Conservation (phyloP, 306 rosid species). For the Quercus berberidifolia region DNA sequence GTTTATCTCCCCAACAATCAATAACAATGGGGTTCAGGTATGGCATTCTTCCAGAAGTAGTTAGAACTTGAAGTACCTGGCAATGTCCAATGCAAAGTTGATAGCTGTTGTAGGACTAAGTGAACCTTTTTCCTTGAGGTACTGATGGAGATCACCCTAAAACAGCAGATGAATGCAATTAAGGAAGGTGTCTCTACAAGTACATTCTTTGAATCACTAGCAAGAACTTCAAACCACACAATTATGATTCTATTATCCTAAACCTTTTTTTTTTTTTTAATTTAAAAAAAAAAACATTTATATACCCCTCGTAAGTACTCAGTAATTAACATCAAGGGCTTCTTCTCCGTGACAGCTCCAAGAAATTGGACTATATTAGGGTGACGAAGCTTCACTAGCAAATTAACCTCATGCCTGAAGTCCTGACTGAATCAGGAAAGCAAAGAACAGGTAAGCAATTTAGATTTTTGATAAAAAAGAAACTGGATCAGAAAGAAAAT, state of each 20-base stretch:
- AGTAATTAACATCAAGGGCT: conserved; percentile 90
- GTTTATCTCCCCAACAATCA: no score
- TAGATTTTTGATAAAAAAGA: not conserved
- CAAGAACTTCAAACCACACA: conserved; percentile 6
- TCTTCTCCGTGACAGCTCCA: conserved; percentile 97
- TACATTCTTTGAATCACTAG: conserved; percentile 12
- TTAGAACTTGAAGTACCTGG: conserved; percentile 44
- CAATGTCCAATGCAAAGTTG: conserved; percentile 82
- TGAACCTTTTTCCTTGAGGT: conserved; percentile 84
- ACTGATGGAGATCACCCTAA: conserved; percentile 92
- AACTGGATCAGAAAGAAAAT: conserved; percentile 5
- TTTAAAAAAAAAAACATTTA: not conserved
- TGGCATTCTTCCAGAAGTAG: conserved; percentile 4
- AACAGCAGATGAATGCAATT: conserved; percentile 22
- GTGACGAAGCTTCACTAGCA: conserved; percentile 98
- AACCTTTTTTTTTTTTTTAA: no score
- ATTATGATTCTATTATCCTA: not conserved
- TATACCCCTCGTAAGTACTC: conserved; percentile 96
- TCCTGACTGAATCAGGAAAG: conserved; percentile 69
- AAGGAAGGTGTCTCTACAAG: conserved; percentile 19
- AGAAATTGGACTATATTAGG: conserved; percentile 98
- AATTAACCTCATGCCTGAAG: conserved; percentile 91
- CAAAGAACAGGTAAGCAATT: not conserved
- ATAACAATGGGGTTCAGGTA: not conserved
- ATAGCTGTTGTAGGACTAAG: conserved; percentile 68